A percentile compares a stretch with the other conserved stretches of the same genome.
These are phyloP conservation scores for Exophiala dermatitidis DNA, from an alignment of 2,329 filamentous ascomycete genomes.

Conservation along the genomic window DNA sequence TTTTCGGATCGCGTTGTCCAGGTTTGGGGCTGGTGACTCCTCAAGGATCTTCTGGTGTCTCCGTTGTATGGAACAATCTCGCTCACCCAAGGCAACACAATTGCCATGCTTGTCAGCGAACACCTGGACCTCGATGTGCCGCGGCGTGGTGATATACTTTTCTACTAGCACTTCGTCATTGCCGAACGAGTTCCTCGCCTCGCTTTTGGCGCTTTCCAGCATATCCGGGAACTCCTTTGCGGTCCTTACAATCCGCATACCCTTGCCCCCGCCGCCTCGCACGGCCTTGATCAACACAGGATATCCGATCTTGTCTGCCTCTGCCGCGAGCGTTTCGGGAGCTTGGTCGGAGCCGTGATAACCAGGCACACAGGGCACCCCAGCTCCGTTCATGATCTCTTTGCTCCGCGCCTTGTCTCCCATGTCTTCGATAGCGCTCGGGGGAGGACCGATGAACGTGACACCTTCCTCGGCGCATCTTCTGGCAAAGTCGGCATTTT, in stretches of 20 bases:
- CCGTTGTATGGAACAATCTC: slow-evolving; percentile 60
- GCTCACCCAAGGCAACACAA: slow-evolving; percentile 56
- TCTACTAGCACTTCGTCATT: slow-evolving; percentile 62
- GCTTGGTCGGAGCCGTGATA: slow-evolving; percentile 87
- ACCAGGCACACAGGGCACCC: slow-evolving; percentile 90
- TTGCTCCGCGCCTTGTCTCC: slow-evolving; percentile 90
- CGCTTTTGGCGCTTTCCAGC: slow-evolving; percentile 56
- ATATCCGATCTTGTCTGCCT: slow-evolving; percentile 66
- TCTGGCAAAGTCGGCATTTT: slow-evolving; percentile 84
- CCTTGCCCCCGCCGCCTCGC: slow-evolving; percentile 61
- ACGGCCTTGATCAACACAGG: slow-evolving; percentile 60
- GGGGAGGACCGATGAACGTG: slow-evolving; percentile 87
- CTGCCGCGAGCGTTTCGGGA: slow-evolving; percentile 51
- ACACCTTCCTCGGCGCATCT: slow-evolving; percentile 84
- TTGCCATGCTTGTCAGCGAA: slow-evolving; percentile 61
- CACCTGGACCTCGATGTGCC: slow-evolving; percentile 61
- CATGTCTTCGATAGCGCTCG: slow-evolving; percentile 70
- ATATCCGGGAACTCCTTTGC: slow-evolving; percentile 55
- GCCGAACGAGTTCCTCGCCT: slow-evolving; percentile 57
- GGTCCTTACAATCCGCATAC: slow-evolving; percentile 57
- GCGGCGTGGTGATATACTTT: slow-evolving; percentile 60
- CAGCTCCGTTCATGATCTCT: slow-evolving; percentile 92
- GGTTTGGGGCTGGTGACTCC: slow-evolving; percentile 58
- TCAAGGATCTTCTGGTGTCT: slow-evolving; percentile 61
- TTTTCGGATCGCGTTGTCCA: slow-evolving; percentile 52